Evolutionary conservation across 768 basidiomycete genomes (phyloP).

Genomic region (Botryobasidium botryosum): DNA sequence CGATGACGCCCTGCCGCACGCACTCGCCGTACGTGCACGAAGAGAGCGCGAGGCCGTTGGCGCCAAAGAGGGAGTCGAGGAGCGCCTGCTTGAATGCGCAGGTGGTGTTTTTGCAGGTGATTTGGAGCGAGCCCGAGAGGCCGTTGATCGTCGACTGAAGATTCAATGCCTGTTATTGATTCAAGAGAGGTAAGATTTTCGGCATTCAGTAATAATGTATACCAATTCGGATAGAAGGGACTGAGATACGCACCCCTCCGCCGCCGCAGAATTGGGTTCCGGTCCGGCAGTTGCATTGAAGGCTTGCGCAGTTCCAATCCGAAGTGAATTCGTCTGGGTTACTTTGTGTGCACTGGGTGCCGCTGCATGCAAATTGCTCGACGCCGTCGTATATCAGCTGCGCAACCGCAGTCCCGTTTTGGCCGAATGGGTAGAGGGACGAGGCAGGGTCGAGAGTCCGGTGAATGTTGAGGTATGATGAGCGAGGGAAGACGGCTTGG

Average conservation of each 20-base stretch:
- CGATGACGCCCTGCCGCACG: constrained; percentile 62
- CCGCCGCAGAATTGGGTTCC: constrained; percentile 64
- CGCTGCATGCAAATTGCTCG: constrained; percentile 78
- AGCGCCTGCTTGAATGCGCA: constrained; percentile 66
- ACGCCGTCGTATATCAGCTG: constrained; percentile 66
- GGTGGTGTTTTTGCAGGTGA: constrained; percentile 42
- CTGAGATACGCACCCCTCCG: constrained; percentile 14
- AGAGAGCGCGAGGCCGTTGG: constrained; percentile 48
- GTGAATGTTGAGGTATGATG: constrained; percentile 58
- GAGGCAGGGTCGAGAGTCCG: constrained; percentile 60
- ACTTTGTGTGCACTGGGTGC: constrained; percentile 41
- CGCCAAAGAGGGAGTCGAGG: constrained; percentile 56
- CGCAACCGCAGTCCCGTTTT: constrained; percentile 35
- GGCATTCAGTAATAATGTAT: too few species aligned
- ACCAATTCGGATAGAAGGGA: background rate
- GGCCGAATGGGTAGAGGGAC: constrained; percentile 41
- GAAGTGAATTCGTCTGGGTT: constrained; percentile 24
- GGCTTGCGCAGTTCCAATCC: constrained; percentile 54
- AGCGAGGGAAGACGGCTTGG: constrained; percentile 53
- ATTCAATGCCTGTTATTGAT: background rate
- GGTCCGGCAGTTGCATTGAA: constrained; percentile 56
- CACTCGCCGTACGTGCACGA: constrained; percentile 82
- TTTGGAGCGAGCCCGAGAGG: constrained; percentile 45
- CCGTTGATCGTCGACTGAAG: constrained; percentile 39
- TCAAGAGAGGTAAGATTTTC: background rate